These are phyloP conservation scores for Alternaria burnsii DNA, from an alignment of 2,329 filamentous ascomycete genomes.

Conservation along the genomic window DNA sequence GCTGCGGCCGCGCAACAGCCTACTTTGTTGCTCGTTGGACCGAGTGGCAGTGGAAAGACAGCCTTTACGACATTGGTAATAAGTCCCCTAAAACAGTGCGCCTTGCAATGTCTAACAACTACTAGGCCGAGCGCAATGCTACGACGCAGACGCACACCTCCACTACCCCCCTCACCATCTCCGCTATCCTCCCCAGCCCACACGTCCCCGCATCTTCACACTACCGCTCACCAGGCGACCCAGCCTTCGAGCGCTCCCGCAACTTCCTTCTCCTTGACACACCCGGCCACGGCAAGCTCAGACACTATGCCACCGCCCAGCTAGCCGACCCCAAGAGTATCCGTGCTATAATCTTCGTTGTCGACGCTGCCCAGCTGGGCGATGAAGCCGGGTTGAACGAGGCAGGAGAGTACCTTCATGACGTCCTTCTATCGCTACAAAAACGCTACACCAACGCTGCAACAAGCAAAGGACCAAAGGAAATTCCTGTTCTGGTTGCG, in stretches of 20 bases:
- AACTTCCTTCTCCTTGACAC: conserved; percentile 86
- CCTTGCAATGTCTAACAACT: conserved; percentile 1
- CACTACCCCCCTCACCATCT: conserved; percentile 60
- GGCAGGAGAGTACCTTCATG: conserved; percentile 85
- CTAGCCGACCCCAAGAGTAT: conserved; percentile 61
- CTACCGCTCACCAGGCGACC: conserved; percentile 73
- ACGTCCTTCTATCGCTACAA: conserved; percentile 84
- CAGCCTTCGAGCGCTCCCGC: conserved; percentile 62
- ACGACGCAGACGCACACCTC: conserved; percentile 62
- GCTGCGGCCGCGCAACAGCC: conserved; percentile 72
- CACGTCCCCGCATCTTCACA: conserved; percentile 66
- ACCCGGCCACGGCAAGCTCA: conserved; percentile 93
- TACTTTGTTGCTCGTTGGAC: conserved; percentile 81
- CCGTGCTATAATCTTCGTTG: conserved; percentile 81
- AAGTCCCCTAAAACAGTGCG: neutral
- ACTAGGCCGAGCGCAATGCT: conserved; percentile 64
- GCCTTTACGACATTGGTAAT: conserved; percentile 79
- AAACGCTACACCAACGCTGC: conserved; percentile 69
- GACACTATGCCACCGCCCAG: conserved; percentile 69
- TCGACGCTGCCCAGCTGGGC: conserved; percentile 74
- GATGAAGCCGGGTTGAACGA: conserved; percentile 66
- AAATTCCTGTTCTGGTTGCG: conserved; percentile 80
- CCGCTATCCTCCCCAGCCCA: conserved; percentile 65
- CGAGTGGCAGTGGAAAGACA: conserved; percentile 86
- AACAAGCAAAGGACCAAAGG: conserved; percentile 64